Conservation (phyloP, 805 yeast species). For the Candida verbasci region DNA sequence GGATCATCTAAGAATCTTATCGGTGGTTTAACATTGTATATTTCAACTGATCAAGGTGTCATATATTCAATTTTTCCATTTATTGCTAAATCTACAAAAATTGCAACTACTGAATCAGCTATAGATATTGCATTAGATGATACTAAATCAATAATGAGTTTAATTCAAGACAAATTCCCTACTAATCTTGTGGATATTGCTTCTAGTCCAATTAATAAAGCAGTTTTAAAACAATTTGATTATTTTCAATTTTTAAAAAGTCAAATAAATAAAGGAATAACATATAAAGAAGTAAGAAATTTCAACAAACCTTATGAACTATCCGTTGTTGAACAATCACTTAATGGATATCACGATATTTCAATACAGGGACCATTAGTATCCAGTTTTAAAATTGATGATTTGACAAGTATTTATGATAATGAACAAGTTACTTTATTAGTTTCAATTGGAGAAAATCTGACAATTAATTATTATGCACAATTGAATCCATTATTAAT, state of each 20-base stretch:
- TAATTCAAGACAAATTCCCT: constrained; percentile 13
- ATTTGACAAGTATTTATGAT: constrained; percentile 10
- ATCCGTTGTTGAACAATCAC: constrained; percentile 10
- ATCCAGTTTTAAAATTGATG: constrained; percentile 3
- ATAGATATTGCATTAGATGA: constrained; percentile 10
- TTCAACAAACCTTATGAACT: constrained; percentile 9
- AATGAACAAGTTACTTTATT: constrained; percentile 14
- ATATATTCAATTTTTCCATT: constrained; percentile 29
- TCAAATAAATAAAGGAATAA: constrained; percentile 11
- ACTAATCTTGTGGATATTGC: constrained; percentile 8
- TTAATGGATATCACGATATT: constrained; percentile 10
- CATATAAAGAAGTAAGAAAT: constrained; percentile 13
- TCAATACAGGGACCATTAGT: constrained; percentile 24
- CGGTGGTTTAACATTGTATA: constrained; percentile 28
- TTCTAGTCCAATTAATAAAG: constrained; percentile 12
- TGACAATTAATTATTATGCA: constrained; percentile 13
- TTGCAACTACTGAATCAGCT: constrained; percentile 14
- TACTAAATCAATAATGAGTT: constrained; percentile 8
- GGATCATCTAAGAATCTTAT: constrained; percentile 20
- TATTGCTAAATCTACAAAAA: constrained; percentile 11
- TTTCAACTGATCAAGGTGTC: constrained; percentile 16
- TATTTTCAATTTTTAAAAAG: constrained; percentile 11
- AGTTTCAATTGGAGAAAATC: constrained; percentile 7
- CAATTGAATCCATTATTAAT: constrained; percentile 27
- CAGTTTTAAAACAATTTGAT: constrained; percentile 15